Percentiles rank a stretch among this genome's conserved stretches.
phyloP scores from a whole-genome alignment of 106 monocot genomes.

The Posidonia australis region DNA sequence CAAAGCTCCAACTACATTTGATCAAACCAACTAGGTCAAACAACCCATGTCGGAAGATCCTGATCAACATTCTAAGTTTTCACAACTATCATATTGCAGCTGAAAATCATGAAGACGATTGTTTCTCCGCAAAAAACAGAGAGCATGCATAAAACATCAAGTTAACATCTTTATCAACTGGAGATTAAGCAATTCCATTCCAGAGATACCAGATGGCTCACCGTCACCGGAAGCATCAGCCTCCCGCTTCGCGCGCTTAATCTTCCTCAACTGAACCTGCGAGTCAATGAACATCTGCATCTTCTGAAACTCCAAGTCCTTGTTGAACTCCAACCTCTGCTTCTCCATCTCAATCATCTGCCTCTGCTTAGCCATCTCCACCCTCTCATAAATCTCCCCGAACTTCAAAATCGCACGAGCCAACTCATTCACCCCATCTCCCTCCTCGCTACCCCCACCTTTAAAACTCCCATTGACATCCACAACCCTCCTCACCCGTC shows the following conservation, averaged over 20 bases:
- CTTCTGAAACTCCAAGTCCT: conserved; percentile 69
- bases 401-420: conserved; percentile 51
- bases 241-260: conserved; percentile 28
- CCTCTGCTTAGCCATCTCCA: conserved; percentile 57
- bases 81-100: too few species aligned
- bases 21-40: too few species aligned
- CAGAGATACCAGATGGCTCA: conserved; percentile 8
- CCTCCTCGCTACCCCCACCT: conserved; percentile 8
- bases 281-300: conserved; percentile 77
- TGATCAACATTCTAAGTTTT: too few species aligned
- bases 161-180: too few species aligned
- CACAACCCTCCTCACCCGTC: conserved; percentile 4
- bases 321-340: conserved; percentile 80
- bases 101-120: too few species aligned
- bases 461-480: neutral
- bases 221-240: conserved; percentile 13
- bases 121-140: too few species aligned
- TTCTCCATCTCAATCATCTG: conserved; percentile 84
- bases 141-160: too few species aligned
- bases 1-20: too few species aligned
- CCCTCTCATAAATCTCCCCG: conserved; percentile 72
- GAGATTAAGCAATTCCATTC: too few species aligned
- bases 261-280: conserved; percentile 54
- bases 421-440: conserved; percentile 46
- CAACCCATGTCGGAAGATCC: too few species aligned